Base-by-base conservation (phyloP, 139 green algal genomes). In the Pseudopediastrum boryanum region DNA sequence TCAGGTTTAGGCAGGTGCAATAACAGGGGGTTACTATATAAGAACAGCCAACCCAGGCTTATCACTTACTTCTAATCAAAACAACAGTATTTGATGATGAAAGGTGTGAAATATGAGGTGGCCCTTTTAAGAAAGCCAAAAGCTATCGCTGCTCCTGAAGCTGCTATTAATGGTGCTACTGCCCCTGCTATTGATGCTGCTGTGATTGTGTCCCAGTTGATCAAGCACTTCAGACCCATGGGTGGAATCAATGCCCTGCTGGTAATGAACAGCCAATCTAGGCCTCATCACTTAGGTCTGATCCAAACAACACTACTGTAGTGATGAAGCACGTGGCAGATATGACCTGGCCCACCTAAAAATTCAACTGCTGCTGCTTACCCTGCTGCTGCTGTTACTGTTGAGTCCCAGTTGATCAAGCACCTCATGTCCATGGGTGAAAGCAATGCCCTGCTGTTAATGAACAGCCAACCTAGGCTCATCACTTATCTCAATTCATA, bases 151-250 rank as follows among this genome's bases (percentile, higher is more conserved):
- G 48, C 48, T n/a, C 16, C 19, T 21, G 21, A 16, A 58, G 19
- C 48, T 16, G 16, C 48, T n/a, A n/a, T n/a, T 21, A 58, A 16
- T 16, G 19, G 19, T 58, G 19, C 16, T 21, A 58, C 21, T 21
- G 19, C 16, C 19, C 21, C 48, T n/a, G 19, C 48, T n/a, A 16
- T 21, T 21, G 21, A 21, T 21, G 19, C 16, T 16, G 16, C 16
- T 21, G 19, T 58, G 48, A 16, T 21, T 58, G 48, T 21, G 16
- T 58, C 19, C 48, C 19, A 39, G 1, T 79, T 93, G 33, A 81
- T 92, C 16, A 77, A 85, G 59, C 89, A 93, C 69, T 71, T 94
- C 29, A 7, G 88, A 10, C 38, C 48, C 1, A 72, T 98, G 54
- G 65, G 43, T 0, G 69, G 89, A 35, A 88, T 89, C 76, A 89